Evolutionary conservation across 2,329 filamentous ascomycete genomes (phyloP), one percentile per base, ranked within the genome.

Genomic region (Cephalotrichum gorgonifer): DNA sequence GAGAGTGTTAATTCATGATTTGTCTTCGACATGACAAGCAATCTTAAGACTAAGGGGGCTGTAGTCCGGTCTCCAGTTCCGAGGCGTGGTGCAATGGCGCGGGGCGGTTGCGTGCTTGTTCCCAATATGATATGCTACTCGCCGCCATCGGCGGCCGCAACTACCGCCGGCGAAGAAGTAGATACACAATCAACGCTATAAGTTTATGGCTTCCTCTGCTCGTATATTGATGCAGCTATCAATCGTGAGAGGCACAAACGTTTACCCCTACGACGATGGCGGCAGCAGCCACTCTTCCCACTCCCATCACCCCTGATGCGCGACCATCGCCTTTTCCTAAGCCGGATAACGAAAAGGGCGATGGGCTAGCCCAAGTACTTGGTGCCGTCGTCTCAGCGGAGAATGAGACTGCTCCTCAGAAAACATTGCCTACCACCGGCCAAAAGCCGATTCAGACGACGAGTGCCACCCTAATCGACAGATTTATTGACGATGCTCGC

Each of bases 401-500:
- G 14, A 38, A 38, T 20, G 33, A 17, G 33, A 38, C 8, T n/a
- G n/a, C n/a, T 17, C 6, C 9, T 17, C 33, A 38, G 33, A 4
- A 38, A 4, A 17, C 6, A 17, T 7, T 17, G 14, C 33, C 33
- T 17, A 17, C 33, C 6, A 20, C n/a, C 9, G 33, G 20, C 15
- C 33, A 38, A 17, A 38, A 4, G 14, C 33, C 33, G 33, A 14
- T 38, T 38, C 33, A 38, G 20, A 14, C 15, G 14, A 14, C 35
- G 48, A 38, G 15, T 14, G 15, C 33, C 3, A 17, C 33, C n/a
- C 33, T 38, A 9, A 38, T 64, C n/a, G 57, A 67, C 43, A 56
- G 60, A 14, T 64, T 59, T 44, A 60, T 66, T 28, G 64, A 67
- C 38, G 61, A 67, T 35, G 60, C 61, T 14, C 60, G 63, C 11